phyloP scores from a whole-genome alignment of 2,329 filamentous ascomycete genomes.

The Fusarium sp. region DNA sequence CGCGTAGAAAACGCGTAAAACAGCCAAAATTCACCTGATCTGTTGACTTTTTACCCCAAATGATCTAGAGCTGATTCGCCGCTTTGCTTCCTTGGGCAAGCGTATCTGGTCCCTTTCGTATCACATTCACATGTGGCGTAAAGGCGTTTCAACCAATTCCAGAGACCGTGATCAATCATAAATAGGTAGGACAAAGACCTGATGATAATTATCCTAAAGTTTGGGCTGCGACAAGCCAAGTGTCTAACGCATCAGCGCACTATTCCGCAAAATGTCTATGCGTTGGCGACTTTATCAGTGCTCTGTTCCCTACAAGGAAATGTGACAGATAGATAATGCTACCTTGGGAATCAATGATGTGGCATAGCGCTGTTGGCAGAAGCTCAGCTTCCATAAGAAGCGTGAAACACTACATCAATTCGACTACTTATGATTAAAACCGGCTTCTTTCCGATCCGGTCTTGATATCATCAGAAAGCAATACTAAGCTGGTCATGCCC shows the following conservation, averaged over 20 bases:
- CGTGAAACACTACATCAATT: constrained; percentile 23
- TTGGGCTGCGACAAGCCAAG: constrained; percentile 14
- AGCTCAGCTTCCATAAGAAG: constrained; percentile 7
- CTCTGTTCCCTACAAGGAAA: constrained; percentile 19
- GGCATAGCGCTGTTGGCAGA: constrained; percentile 42
- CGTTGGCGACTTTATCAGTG: constrained; percentile 23
- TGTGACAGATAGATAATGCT: constrained; percentile 29
- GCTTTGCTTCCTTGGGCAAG: constrained; percentile 28
- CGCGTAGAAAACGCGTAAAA: constrained; percentile 34
- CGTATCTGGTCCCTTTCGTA: neutral
- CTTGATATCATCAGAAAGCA: constrained; percentile 1
- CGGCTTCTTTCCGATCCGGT: constrained; percentile 7
- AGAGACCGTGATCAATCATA: constrained; percentile 2
- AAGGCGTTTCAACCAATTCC: constrained; percentile 39
- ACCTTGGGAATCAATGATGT: constrained; percentile 40
- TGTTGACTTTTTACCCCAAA: constrained; percentile 39
- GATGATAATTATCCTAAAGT: neutral
- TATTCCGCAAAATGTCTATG: constrained; percentile 11
- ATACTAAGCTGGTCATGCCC: neutral
- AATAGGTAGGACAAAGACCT: neutral
- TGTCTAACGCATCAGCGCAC: neutral
- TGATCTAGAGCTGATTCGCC: constrained; percentile 25
- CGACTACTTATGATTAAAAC: neutral
- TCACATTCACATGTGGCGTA: constrained; percentile 19
- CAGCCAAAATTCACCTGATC: constrained; percentile 14